Evolutionary conservation across 768 basidiomycete species (phyloP).

Genomic region (Nidularia pulvinata): DNA sequence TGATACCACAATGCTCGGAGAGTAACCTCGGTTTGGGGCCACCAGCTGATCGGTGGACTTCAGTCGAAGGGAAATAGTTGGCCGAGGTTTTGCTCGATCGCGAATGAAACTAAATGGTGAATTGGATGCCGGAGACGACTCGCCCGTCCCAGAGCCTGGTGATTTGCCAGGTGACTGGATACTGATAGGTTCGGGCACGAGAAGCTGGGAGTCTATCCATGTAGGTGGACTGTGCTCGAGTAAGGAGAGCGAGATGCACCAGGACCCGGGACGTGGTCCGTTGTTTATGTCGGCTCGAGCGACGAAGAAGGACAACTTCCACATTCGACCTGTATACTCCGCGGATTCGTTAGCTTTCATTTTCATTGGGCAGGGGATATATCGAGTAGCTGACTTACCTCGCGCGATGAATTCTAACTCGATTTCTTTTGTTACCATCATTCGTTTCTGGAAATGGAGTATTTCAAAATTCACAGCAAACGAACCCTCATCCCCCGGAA

Average conservation of each 20-base stretch:
- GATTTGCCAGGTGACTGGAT: too few species aligned
- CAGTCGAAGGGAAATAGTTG: slow-evolving; percentile 33
- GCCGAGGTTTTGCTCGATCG: slow-evolving; percentile 15
- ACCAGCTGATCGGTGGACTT: slow-evolving; percentile 29
- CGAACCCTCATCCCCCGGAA: slow-evolving; percentile 43
- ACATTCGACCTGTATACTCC: slow-evolving; percentile 47
- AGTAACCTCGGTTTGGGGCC: slow-evolving; percentile 11
- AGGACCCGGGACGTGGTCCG: slow-evolving; percentile 29
- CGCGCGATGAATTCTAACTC: slow-evolving; percentile 66
- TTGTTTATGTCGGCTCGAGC: slow-evolving; percentile 11
- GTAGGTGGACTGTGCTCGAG: slow-evolving; percentile 60
- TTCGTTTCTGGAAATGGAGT: slow-evolving; percentile 67
- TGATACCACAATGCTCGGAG: slow-evolving; percentile 29
- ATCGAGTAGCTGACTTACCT: slow-evolving; percentile 20
- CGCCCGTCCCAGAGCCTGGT: too few species aligned
- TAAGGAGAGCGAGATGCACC: slow-evolving; percentile 51
- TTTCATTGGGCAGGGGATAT: neutral
- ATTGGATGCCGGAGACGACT: slow-evolving; percentile 2
- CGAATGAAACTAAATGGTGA: neutral
- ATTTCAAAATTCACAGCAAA: slow-evolving; percentile 56
- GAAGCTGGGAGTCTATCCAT: slow-evolving; percentile 34
- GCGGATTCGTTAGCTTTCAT: too few species aligned
- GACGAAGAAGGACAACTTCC: slow-evolving; percentile 46
- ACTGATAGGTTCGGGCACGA: neutral
- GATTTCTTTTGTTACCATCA: slow-evolving; percentile 59